Conservation (phyloP, 805 yeast genomes). For the Barnettozyma botsteinii region DNA sequence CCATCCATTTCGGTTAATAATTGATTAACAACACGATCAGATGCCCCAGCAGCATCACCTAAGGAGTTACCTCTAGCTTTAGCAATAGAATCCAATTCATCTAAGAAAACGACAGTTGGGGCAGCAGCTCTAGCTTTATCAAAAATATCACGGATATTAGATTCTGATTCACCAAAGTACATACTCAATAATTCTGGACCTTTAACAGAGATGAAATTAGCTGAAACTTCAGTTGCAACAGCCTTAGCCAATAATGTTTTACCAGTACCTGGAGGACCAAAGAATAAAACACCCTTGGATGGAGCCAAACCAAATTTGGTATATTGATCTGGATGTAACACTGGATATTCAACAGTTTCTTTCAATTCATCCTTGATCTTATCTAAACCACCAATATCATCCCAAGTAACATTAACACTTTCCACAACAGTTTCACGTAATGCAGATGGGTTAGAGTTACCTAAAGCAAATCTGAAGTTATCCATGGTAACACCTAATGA, state of each 20-base stretch:
- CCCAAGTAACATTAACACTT: conserved; percentile 98
- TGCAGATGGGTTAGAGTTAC: conserved; percentile 98
- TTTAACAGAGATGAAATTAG: conserved; percentile 94
- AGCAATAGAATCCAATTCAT: conserved; percentile 96
- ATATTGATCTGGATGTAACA: conserved; percentile 96
- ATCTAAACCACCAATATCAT: conserved; percentile 98
- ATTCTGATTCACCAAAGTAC: conserved; percentile 99
- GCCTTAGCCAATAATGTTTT: conserved; percentile 97
- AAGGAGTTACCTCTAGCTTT: conserved; percentile 89
- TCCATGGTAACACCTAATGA: conserved; percentile 98
- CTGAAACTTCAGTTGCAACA: conserved; percentile 98
- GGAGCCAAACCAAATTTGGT: conserved; percentile 98
- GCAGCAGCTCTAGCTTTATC: conserved; percentile 99
- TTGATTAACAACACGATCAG: conserved; percentile 94
- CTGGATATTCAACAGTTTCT: conserved; percentile 99
- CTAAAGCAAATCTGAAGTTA: conserved; percentile 94
- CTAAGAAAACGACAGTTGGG: conserved; percentile 97
- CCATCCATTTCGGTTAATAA: conserved; percentile 98
- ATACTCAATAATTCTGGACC: conserved; percentile 95
- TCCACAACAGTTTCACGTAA: conserved; percentile 99
- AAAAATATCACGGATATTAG: conserved; percentile 94
- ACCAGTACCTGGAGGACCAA: conserved; percentile 99
- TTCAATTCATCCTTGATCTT: conserved; percentile 93
- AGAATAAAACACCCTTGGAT: conserved; percentile 95
- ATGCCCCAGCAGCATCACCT: conserved; percentile 96